A percentile compares a stretch with the other conserved stretches of the same genome.
These are phyloP conservation scores for Mucor sp. DNA, from an alignment of 371 early-diverging fungal species.

Conservation along the genomic window DNA sequence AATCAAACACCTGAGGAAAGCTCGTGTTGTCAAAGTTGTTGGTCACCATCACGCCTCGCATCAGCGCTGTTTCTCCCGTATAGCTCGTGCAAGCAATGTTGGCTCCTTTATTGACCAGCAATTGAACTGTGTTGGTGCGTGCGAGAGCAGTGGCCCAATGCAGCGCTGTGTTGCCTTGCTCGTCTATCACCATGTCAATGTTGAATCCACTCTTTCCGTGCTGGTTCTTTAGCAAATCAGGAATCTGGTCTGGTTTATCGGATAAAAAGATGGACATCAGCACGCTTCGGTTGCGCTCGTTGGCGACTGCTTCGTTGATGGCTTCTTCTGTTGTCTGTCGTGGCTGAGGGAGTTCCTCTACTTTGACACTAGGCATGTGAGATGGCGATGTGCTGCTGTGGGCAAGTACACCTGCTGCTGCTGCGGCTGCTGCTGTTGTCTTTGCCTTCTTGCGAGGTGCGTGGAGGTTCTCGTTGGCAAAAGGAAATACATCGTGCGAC, in stretches of 20 bases:
- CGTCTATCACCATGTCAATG: constrained; percentile 74
- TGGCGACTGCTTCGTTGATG: neutral
- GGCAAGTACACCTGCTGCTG: neutral
- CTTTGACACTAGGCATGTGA: neutral
- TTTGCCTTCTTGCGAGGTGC: constrained; percentile 20
- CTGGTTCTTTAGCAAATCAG: constrained; percentile 55
- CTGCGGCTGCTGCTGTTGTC: neutral
- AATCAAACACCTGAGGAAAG: constrained; percentile 75
- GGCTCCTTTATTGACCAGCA: constrained; percentile 71
- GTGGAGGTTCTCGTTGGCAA: neutral
- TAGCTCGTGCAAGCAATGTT: constrained; percentile 64
- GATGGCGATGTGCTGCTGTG: neutral
- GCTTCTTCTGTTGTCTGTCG: neutral
- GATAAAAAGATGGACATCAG: constrained; percentile 78
- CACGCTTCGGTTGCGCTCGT: constrained; percentile 64
- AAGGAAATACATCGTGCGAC: neutral
- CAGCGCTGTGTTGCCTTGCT: constrained; percentile 81
- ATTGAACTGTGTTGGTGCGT: constrained; percentile 62
- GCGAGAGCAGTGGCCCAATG: constrained; percentile 90
- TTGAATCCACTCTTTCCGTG: constrained; percentile 55
- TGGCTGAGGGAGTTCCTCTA: neutral
- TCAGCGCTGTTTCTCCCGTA: constrained; percentile 82
- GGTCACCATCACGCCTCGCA: constrained; percentile 82
- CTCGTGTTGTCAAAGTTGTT: constrained; percentile 81
- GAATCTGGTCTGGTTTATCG: constrained; percentile 60